Conservation (phyloP, 169 alveolate species). For the Plasmodium inui region DNA sequence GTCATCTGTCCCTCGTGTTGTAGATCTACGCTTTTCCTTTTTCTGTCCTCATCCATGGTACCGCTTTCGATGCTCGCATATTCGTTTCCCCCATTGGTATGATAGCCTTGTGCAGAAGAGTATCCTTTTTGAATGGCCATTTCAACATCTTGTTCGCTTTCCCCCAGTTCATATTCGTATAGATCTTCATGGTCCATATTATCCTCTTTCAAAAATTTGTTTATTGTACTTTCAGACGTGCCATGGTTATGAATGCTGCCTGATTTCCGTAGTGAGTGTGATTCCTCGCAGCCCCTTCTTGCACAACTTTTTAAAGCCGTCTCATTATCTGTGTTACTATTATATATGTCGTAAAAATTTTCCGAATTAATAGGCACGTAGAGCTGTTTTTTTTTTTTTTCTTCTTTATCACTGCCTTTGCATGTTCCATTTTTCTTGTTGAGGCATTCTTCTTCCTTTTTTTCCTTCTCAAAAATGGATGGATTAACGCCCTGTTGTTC, state of each 20-base stretch:
- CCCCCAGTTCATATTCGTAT: background rate
- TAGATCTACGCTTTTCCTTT: background rate
- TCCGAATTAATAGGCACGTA: constrained; percentile 1
- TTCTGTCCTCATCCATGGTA: background rate
- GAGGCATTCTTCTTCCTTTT: background rate
- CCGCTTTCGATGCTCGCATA: background rate
- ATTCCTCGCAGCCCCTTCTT: background rate
- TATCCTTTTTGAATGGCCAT: background rate
- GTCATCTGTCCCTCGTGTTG: background rate
- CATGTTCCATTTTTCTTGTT: background rate
- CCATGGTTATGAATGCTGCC: background rate
- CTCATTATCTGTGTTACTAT: constrained; percentile 1
- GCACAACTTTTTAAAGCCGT: background rate
- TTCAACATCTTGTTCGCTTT: background rate
- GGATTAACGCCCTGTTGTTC: background rate
- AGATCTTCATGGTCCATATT: background rate
- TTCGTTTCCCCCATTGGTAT: background rate
- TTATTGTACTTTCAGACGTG: background rate
- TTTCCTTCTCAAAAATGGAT: background rate
- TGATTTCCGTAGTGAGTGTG: background rate
- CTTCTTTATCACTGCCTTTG: background rate
- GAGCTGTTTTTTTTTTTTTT: background rate
- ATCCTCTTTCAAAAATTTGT: background rate
- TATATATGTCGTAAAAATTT: background rate
- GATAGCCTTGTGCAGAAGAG: background rate